Conservation (phyloP, 2,329 filamentous ascomycete genomes). For the Emmonsia crescens region DNA sequence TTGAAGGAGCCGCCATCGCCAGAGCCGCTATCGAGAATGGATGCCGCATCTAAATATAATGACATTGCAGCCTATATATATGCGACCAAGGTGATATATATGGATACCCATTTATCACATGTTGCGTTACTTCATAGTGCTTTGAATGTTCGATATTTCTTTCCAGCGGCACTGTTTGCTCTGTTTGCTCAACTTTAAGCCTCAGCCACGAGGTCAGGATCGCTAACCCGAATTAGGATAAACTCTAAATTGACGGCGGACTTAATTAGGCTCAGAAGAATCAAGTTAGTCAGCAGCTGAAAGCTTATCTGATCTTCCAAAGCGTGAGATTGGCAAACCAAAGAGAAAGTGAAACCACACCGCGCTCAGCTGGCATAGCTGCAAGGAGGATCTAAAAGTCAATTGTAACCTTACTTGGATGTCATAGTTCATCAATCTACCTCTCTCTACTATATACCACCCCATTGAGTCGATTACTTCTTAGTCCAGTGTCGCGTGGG, state of each 20-base stretch:
- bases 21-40: constrained; percentile 54
- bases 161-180: neutral
- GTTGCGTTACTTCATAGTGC: no score
- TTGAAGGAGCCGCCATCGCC: constrained; percentile 66
- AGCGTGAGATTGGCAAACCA: no score
- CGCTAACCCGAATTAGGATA: neutral
- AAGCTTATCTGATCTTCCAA: no score
- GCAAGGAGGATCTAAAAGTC: no score
- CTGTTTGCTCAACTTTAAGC: neutral
- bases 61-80: constrained; percentile 52
- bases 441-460: neutral
- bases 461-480: neutral
- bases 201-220: no score
- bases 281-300: no score
- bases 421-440: neutral
- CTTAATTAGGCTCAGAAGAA: no score
- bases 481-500: neutral
- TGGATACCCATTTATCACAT: no score
- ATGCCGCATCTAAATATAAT: constrained; percentile 84
- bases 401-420: no score
- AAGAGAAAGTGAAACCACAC: no score
- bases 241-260: neutral
- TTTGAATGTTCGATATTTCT: no score
- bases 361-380: no score
- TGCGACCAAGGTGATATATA: neutral